Percentiles rank a stretch among this genome's conserved stretches.
These are phyloP conservation scores for Venturia pyrina DNA, from an alignment of 2,329 filamentous ascomycete genomes.

Conservation along the genomic window DNA sequence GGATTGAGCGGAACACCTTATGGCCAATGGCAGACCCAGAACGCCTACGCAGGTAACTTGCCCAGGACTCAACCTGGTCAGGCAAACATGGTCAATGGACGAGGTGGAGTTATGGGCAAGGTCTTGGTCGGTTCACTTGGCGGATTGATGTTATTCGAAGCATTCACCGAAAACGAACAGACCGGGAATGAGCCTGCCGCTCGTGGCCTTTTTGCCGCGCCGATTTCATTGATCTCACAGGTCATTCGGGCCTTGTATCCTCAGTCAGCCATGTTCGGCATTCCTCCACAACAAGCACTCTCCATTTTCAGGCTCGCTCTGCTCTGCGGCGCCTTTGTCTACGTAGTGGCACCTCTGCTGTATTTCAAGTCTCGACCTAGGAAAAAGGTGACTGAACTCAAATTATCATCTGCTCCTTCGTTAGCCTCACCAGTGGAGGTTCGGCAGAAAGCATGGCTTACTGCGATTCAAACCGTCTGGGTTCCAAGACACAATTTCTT, in stretches of 20 bases:
- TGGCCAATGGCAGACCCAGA: slow-evolving; percentile 17
- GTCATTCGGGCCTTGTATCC: slow-evolving; percentile 14
- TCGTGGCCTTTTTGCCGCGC: slow-evolving; percentile 33
- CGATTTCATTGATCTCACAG: slow-evolving; percentile 26
- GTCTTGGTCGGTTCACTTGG: slow-evolving; percentile 90
- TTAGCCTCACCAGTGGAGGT: slow-evolving; percentile 76
- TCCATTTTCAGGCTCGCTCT: slow-evolving; percentile 41
- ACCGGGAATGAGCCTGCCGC: slow-evolving; percentile 35
- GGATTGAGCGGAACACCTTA: slow-evolving; percentile 22
- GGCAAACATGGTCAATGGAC: background rate
- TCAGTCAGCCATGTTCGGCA: slow-evolving; percentile 12
- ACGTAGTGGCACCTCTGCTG: slow-evolving; percentile 47
- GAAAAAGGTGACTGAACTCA: slow-evolving; percentile 33
- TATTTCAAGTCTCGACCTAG: slow-evolving; percentile 46
- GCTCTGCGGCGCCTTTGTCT: slow-evolving; percentile 44
- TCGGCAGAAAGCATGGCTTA: slow-evolving; percentile 82
- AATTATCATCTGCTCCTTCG: slow-evolving; percentile 49
- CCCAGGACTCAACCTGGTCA: background rate
- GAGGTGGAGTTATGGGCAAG: slow-evolving; percentile 44
- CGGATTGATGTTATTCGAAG: slow-evolving; percentile 84
- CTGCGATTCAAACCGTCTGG: slow-evolving; percentile 84
- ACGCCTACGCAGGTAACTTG: slow-evolving; percentile 1
- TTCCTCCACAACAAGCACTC: slow-evolving; percentile 18
- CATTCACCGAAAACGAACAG: slow-evolving; percentile 56
- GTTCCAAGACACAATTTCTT: slow-evolving; percentile 81